Evolutionary conservation across 2,329 filamentous ascomycete species (phyloP).

Genomic region (Fusarium zealandicum): DNA sequence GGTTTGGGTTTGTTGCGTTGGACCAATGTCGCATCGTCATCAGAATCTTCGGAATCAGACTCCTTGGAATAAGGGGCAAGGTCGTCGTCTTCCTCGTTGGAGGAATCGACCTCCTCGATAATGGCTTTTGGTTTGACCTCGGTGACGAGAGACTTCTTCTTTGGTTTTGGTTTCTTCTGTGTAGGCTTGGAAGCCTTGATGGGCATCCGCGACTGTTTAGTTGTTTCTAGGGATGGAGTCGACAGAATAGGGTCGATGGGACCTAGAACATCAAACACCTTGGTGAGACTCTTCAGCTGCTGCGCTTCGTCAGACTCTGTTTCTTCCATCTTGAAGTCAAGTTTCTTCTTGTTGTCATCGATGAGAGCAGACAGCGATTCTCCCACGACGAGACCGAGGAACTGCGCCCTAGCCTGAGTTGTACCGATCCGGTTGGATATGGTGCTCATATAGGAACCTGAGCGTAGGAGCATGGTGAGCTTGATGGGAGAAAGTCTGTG

Average conservation of each 20-base stretch:
- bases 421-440: constrained; percentile 86
- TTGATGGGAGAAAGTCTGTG: constrained; percentile 70
- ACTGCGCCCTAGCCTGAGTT: constrained; percentile 76
- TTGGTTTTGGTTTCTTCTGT: constrained; percentile 40
- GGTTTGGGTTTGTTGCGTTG: constrained; percentile 82
- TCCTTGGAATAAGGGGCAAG: constrained; percentile 83
- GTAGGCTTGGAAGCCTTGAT: constrained; percentile 3
- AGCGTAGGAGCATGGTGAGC: constrained; percentile 73
- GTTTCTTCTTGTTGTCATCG: constrained; percentile 72
- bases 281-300: constrained; percentile 75
- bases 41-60: constrained; percentile 88
- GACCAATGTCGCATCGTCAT: constrained; percentile 89
- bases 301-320: constrained; percentile 74
- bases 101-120: constrained; percentile 71
- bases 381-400: constrained; percentile 88
- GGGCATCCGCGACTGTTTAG: constrained; percentile 7
- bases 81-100: constrained; percentile 69
- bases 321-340: constrained; percentile 87
- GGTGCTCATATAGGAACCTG: constrained; percentile 74
- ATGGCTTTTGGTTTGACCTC: constrained; percentile 54
- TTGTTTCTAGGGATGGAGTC: constrained; percentile 3
- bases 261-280: constrained; percentile 69
- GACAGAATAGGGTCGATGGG: constrained; percentile 58
- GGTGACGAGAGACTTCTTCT: constrained; percentile 40
- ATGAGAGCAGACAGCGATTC: constrained; percentile 71